Evolutionary conservation across 495 filamentous ascomycete species (phyloP).

Genomic region (Daldinia concentrica): DNA sequence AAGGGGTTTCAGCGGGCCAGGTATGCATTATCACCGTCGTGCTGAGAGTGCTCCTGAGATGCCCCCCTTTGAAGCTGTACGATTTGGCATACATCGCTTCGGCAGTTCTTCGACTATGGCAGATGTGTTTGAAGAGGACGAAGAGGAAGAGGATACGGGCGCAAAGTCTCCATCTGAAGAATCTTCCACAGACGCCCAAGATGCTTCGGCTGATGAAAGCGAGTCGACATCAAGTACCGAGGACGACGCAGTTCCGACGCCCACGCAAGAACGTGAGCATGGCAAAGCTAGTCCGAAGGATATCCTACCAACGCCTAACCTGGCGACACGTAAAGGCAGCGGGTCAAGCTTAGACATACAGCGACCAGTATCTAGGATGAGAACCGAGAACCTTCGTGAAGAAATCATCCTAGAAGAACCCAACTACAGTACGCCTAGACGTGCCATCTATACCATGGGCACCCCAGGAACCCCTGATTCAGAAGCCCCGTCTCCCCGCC

Average conservation of each 20-base stretch:
- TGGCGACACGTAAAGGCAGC: constrained; percentile 53
- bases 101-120: constrained; percentile 76
- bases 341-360: constrained; percentile 49
- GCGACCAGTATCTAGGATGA: constrained; percentile 42
- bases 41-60: constrained; percentile 93
- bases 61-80: constrained; percentile 77
- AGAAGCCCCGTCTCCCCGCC: constrained; percentile 65
- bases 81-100: constrained; percentile 66
- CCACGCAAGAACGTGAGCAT: constrained; percentile 40
- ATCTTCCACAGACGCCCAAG: constrained; percentile 34
- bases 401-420: constrained; percentile 56
- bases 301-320: constrained; percentile 6
- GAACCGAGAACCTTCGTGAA: constrained; percentile 54
- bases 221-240: constrained; percentile 32
- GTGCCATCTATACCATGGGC: constrained; percentile 46
- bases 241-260: constrained; percentile 42
- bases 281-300: constrained; percentile 17
- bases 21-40: constrained; percentile 89
- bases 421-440: constrained; percentile 31
- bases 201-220: constrained; percentile 35
- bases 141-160: constrained; percentile 72
- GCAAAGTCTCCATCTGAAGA: constrained; percentile 43
- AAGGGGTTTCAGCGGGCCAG: constrained; percentile 79
- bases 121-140: constrained; percentile 96
- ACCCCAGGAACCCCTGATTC: constrained; percentile 55